Evolutionary conservation across 1,139 yeast species (phyloP).

Genomic region (Geotrichum europaeum): DNA sequence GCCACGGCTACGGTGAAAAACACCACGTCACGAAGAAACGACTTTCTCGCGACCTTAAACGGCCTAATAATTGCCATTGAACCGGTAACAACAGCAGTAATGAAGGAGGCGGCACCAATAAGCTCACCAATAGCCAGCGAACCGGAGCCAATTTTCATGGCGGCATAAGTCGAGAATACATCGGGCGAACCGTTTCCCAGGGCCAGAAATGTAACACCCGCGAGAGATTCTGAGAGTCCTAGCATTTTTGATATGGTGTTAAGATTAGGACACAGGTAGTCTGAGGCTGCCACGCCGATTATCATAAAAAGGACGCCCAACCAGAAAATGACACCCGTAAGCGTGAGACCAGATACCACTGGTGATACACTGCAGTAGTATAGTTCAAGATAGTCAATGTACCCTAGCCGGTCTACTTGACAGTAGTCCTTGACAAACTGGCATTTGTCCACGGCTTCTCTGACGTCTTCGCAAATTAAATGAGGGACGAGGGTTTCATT

Average conservation of each 20-base stretch:
- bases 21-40: conserved; percentile 50
- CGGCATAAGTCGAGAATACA: conserved; percentile 75
- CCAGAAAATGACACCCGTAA: conserved; percentile 25
- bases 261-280: conserved; percentile 68
- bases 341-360: conserved; percentile 17
- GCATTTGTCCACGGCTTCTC: conserved; percentile 30
- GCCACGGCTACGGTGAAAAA: conserved; percentile 48
- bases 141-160: conserved; percentile 61
- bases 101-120: conserved; percentile 76
- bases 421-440: conserved; percentile 32
- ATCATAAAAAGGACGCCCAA: conserved; percentile 48
- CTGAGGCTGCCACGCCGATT: conserved; percentile 70
- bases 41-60: conserved; percentile 47
- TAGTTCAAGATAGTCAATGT: conserved; percentile 30
- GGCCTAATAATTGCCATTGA: conserved; percentile 65
- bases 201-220: conserved; percentile 84
- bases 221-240: conserved; percentile 65
- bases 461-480: conserved; percentile 21
- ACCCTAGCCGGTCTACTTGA: conserved; percentile 28
- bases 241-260: conserved; percentile 54
- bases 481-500: neutral
- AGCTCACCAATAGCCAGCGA: conserved; percentile 83
- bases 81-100: conserved; percentile 71
- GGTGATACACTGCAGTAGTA: conserved; percentile 31
- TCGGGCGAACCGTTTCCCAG: conserved; percentile 94